These are phyloP conservation scores for Ascosphaera apis DNA, from an alignment of 2,329 filamentous ascomycete species.

Conservation along the genomic window DNA sequence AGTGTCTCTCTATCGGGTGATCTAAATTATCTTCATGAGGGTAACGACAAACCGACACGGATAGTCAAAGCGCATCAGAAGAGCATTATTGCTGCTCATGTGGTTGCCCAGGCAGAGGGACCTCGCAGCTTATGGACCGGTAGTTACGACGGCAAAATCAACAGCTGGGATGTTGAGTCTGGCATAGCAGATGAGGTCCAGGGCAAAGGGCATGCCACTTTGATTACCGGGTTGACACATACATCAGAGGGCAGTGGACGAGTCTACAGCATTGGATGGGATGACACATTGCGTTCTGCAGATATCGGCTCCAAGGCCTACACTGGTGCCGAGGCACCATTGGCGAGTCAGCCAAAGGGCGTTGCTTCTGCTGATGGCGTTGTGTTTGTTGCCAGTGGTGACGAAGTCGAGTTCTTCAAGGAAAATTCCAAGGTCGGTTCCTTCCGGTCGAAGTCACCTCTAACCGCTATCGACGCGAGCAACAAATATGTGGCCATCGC, in stretches of 20 bases:
- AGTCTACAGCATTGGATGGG: constrained; percentile 81
- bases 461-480: constrained; percentile 48
- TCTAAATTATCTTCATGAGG: constrained; percentile 65
- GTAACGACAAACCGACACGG: constrained; percentile 42
- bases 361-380: constrained; percentile 31
- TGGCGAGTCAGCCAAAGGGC: constrained; percentile 62
- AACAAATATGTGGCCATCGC: constrained; percentile 52
- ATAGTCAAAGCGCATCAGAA: constrained; percentile 77
- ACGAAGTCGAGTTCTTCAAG: constrained; percentile 35
- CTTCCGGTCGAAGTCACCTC: constrained; percentile 36
- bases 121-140: constrained; percentile 57
- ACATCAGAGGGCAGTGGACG: constrained; percentile 27
- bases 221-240: constrained; percentile 53
- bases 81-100: constrained; percentile 56
- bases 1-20: constrained; percentile 74
- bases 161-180: constrained; percentile 54
- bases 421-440: constrained; percentile 37
- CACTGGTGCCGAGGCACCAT: constrained; percentile 40
- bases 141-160: constrained; percentile 74
- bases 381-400: constrained; percentile 35
- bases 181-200: constrained; percentile 50
- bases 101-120: constrained; percentile 28
- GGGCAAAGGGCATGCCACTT: constrained; percentile 64
- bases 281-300: constrained; percentile 64
- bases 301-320: constrained; percentile 57